Evolutionary conservation across 495 filamentous ascomycete genomes (phyloP).

Genomic region (Hypoxylon intermedium): DNA sequence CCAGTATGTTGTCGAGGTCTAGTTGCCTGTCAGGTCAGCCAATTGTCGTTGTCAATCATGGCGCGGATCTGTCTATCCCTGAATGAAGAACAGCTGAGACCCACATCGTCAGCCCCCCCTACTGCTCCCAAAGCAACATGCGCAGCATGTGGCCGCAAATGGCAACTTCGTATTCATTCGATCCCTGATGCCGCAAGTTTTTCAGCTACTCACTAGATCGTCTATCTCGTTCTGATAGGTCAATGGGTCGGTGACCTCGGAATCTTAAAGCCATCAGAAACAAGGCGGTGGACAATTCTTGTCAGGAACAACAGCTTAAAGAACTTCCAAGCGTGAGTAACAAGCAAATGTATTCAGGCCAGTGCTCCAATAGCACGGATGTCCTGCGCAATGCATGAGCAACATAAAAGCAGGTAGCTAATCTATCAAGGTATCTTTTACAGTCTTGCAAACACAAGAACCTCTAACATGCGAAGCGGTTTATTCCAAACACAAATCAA

Average conservation of each 20-base stretch:
- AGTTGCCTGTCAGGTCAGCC: neutral
- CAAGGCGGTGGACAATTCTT: too few relatives aligned
- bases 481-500: neutral
- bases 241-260: too few relatives aligned
- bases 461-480: neutral
- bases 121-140: neutral
- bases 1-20: neutral
- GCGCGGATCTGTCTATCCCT: neutral
- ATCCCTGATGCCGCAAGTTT: too few relatives aligned
- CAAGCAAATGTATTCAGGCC: too few relatives aligned
- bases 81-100: neutral
- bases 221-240: too few relatives aligned
- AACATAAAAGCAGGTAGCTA: neutral
- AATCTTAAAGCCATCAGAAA: too few relatives aligned
- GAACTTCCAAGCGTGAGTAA: too few relatives aligned
- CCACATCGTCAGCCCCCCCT: constrained; percentile 18
- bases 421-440: neutral
- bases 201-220: too few relatives aligned
- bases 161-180: neutral
- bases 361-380: too few relatives aligned
- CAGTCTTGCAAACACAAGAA: neutral
- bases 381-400: too few relatives aligned
- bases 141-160: constrained; percentile 14
- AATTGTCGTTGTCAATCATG: neutral
- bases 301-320: too few relatives aligned